phyloP scores from a whole-genome alignment of 2,329 filamentous ascomycete genomes.

The Ophiostoma sp. region DNA sequence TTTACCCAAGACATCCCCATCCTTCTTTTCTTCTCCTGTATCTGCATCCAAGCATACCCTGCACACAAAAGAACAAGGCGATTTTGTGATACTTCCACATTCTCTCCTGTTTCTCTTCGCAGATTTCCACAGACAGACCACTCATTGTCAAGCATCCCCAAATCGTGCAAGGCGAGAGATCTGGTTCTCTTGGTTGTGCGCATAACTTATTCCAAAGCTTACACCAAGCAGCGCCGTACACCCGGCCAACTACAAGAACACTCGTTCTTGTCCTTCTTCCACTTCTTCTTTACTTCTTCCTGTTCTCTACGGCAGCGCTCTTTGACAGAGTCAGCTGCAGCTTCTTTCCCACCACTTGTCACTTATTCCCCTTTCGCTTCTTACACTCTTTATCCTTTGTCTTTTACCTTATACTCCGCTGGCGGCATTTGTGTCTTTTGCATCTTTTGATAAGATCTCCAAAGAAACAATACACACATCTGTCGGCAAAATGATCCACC shows the following conservation, averaged over 20 bases:
- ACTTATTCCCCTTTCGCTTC: background rate
- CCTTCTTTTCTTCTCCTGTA: background rate
- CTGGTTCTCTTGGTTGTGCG: background rate
- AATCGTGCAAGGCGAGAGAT: background rate
- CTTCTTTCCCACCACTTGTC: background rate
- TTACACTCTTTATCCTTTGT: background rate
- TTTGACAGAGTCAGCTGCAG: background rate
- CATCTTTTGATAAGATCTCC: conserved; percentile 16
- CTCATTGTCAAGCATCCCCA: background rate
- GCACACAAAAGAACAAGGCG: background rate
- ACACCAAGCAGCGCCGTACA: background rate
- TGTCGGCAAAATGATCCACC: conserved; percentile 27
- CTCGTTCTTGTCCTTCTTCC: background rate
- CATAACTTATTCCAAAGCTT: background rate
- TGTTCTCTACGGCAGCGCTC: background rate
- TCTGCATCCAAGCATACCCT: background rate
- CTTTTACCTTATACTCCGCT: background rate
- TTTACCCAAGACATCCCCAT: background rate
- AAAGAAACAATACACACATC: background rate
- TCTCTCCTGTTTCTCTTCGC: background rate
- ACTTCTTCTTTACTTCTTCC: background rate
- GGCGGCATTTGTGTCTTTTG: conserved; percentile 2
- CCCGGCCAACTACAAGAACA: background rate
- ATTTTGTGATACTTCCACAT: background rate
- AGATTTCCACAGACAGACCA: background rate